Evolutionary conservation across 495 filamentous ascomycete species (phyloP).

Genomic region (Glonium stellatum): DNA sequence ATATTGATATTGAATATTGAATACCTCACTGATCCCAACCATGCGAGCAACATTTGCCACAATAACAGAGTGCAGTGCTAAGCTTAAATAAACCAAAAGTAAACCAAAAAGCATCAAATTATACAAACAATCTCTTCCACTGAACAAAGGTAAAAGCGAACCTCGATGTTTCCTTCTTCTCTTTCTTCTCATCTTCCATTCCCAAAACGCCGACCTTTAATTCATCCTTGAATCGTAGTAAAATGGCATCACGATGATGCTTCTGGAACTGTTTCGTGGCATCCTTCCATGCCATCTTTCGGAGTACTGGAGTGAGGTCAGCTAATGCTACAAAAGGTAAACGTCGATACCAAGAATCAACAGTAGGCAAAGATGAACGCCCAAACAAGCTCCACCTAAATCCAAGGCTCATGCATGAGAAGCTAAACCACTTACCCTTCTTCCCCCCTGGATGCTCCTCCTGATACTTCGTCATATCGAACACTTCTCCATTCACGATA

Average conservation of each 20-base stretch:
- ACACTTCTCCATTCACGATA: constrained; percentile 30
- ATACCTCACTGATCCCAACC: too few relatives aligned
- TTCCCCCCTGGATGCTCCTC: constrained; percentile 9
- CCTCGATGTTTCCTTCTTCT: neutral
- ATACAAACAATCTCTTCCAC: neutral
- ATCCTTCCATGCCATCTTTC: constrained; percentile 12
- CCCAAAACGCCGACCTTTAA: neutral
- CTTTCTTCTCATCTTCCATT: neutral
- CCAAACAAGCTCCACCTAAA: too few relatives aligned
- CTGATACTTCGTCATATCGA: constrained; percentile 4
- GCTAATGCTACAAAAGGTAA: too few relatives aligned
- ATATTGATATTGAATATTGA: too few relatives aligned
- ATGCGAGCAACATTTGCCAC: too few relatives aligned
- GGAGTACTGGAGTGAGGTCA: neutral
- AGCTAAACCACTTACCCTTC: neutral
- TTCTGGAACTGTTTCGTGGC: constrained; percentile 14
- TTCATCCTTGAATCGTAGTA: neutral
- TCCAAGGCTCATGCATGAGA: too few relatives aligned
- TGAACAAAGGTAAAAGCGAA: neutral
- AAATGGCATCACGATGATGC: constrained; percentile 8
- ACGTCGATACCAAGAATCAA: too few relatives aligned
- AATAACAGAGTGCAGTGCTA: too few relatives aligned
- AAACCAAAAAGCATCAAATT: too few relatives aligned
- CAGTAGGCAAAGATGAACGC: neutral
- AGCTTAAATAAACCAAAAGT: too few relatives aligned